Evolutionary conservation across 1,284 basidiomycete species (phyloP).

Genomic region (Ceratorhiza oryzae-sativae): DNA sequence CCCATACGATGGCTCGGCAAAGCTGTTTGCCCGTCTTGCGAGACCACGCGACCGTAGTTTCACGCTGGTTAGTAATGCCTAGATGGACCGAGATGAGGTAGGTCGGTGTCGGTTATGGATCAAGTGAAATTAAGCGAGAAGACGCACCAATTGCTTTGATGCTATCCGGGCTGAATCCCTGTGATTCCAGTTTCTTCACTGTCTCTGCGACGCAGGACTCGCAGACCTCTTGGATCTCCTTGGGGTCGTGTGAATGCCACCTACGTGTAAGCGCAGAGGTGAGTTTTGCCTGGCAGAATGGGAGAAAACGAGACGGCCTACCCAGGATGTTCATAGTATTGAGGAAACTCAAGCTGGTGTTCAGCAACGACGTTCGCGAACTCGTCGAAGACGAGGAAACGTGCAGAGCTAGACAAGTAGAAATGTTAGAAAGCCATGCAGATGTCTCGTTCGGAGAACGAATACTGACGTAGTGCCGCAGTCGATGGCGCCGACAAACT

Average conservation of each 20-base stretch:
- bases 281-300: too few species aligned
- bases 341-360: conserved; percentile 89
- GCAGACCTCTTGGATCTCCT: conserved; percentile 81
- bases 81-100: conserved; percentile 42
- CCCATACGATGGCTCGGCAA: conserved; percentile 94
- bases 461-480: conserved; percentile 87
- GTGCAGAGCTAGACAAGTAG: conserved; percentile 71
- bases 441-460: not conserved
- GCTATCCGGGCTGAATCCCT: conserved; percentile 77
- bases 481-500: conserved; percentile 89
- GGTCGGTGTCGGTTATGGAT: not conserved
- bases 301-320: conserved; percentile 49
- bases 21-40: conserved; percentile 86
- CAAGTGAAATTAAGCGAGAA: not conserved
- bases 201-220: conserved; percentile 81
- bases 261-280: conserved; percentile 50
- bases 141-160: conserved; percentile 89
- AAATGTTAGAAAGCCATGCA: conserved; percentile 13
- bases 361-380: conserved; percentile 87
- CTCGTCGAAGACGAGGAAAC: conserved; percentile 94
- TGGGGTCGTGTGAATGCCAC: conserved; percentile 96
- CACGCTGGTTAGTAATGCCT: conserved; percentile 98
- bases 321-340: conserved; percentile 90
- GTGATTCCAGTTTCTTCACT: conserved; percentile 72
- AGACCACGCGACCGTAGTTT: conserved; percentile 96